Evolutionary conservation across 306 rosid genomes (phyloP), one percentile per base, ranked within the genome.

Genomic region (Begonia fuchsioides): DNA sequence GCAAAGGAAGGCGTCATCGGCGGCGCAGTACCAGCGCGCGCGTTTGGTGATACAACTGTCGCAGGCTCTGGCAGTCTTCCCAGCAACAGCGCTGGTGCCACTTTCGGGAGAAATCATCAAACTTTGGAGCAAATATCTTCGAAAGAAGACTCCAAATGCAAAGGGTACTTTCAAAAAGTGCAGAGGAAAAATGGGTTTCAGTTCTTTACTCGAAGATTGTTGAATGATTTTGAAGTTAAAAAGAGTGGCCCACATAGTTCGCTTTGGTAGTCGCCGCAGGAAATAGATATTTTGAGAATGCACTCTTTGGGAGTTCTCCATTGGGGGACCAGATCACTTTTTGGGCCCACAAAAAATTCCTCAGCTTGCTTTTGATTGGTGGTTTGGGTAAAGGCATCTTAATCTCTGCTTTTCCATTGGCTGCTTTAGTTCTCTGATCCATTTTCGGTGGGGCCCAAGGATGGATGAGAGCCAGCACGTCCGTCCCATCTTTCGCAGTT

Each of bases 21-120:
- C 94, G 2, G 96, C 93, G 38, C 98, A 90, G 51, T 81, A 90
- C 98, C 96, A 85, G 0, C 98, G 84, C 8, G 98, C 98, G 1
- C 98, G 63, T 62, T 79, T 81, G 5, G 68, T 72, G n/a, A 85
- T 67, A 62, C 98, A 90, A 74, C 77, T 77, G 13, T 90, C 98
- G 32, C 98, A 90, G 7, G 94, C 94, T 55, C 98, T 67, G 4
- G 86, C 93, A 0, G 92, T 82, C 55, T 82, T 85, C n/a, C 77
- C 95, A 1, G 81, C 92, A 2, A 75, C 78, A 1, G 68, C 83
- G 70, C 68, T 64, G 11, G 85, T 67, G 6, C 49, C 67, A 40
- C 58, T 65, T 55, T 79, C 75, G 52, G 62, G 51, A 3, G 72
- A 56, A 49, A n/a, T 74, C 76, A 76, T 73, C 26, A 10, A 47